Evolutionary conservation across 441 rosid genomes (phyloP), one percentile per base, ranked within the genome.

Genomic region (Eruca vesicaria): DNA sequence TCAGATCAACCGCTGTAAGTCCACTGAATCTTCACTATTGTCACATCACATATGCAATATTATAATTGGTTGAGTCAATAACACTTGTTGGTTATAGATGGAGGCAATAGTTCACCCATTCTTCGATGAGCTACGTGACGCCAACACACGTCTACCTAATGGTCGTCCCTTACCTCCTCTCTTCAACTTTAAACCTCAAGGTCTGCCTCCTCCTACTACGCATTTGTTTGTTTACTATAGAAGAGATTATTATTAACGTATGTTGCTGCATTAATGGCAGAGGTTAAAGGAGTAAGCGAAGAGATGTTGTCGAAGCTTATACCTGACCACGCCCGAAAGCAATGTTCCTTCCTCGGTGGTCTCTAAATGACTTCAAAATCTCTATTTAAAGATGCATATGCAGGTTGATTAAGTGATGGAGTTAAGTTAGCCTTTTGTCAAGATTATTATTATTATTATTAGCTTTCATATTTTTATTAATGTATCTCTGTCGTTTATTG

Each of bases 161-260:
- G 98, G 96, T 15, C 98, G 97, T 7, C 81, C 86, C 50, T 93
- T 94, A 78, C 99, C 99, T 1, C 99, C 98, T 14, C 88, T 94
- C 53, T 94, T 90, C 85, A 94, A 89, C 86, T 88, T 87, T 23
- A 94, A 85, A 77, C 67, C 90, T 45, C 94, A 87, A 48, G 98
- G 98, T 73, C 5, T 33, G 45, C 43, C 35, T 23, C 71, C 48
- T 32, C 16, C 38, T n/a, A n/a, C 26, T 23, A 26, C 10, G n/a
- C 33, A 15, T 43, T 38, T 35, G 15, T 32, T 31, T 41, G 58
- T 76, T 66, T 31, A 7, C 38, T 5, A 48, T 23, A 23, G 3
- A 23, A 23, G 26, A 5, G 10, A 6, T 9, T 14, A 11, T 3
- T 45, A 0, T 2, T 66, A 9, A 4, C 26, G 41, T 50, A 5